A percentile compares a stretch with the other conserved stretches of the same genome.
These are phyloP conservation scores for Yamadazyma insecticola DNA, from an alignment of 805 yeast species.

Conservation along the genomic window DNA sequence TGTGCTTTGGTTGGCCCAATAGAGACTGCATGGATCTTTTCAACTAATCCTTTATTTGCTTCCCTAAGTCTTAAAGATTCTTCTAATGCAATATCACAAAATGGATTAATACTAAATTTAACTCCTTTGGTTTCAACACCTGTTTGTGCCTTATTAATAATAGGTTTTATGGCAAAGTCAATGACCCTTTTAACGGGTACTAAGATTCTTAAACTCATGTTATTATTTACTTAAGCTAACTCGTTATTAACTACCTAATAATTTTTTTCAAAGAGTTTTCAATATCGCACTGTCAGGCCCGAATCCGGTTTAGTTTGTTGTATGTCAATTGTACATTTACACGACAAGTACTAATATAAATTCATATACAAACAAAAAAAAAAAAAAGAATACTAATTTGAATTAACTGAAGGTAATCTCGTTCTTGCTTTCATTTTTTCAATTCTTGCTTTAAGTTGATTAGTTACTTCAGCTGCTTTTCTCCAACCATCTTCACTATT, in stretches of 20 bases:
- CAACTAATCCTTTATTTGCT: constrained; percentile 61
- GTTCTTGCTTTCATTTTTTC: constrained; percentile 80
- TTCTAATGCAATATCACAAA: constrained; percentile 96
- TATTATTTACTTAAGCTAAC: too few species aligned
- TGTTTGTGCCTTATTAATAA: constrained; percentile 79
- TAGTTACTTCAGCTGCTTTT: constrained; percentile 86
- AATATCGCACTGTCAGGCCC: constrained; percentile 4
- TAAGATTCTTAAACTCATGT: constrained; percentile 52
- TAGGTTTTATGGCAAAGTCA: constrained; percentile 89
- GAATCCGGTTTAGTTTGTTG: constrained; percentile 7
- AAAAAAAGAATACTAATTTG: too few species aligned
- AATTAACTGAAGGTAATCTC: constrained; percentile 7
- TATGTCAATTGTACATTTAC: too few species aligned
- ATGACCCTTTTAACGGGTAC: constrained; percentile 96
- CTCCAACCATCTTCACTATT: constrained; percentile 73
- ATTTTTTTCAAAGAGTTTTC: neutral
- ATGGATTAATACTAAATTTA: constrained; percentile 91
- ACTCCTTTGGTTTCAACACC: constrained; percentile 87
- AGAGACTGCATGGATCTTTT: constrained; percentile 83
- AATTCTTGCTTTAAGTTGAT: constrained; percentile 78
- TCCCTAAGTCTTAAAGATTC: constrained; percentile 83
- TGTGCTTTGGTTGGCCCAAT: constrained; percentile 85
- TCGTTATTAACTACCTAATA: too few species aligned
- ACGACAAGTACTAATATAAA: too few species aligned
- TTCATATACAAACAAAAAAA: too few species aligned